Conservation (phyloP, 1,284 basidiomycete species). For the Ganoderma resinaceum region DNA sequence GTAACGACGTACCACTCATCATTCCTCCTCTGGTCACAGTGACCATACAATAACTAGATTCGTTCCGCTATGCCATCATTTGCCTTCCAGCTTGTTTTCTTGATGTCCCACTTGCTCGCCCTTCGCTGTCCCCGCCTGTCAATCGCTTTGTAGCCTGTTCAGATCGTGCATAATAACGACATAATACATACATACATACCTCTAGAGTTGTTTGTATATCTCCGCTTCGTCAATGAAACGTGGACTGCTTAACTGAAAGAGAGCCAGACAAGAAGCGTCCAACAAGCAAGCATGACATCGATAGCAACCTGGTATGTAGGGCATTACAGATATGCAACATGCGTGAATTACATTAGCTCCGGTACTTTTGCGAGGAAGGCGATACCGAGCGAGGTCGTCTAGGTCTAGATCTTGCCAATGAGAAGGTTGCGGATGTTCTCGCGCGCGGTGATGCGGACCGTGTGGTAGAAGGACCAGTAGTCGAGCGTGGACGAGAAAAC, state of each 20-base stretch:
- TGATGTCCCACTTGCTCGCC: too few species aligned
- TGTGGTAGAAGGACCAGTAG: slow-evolving; percentile 83
- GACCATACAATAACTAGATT: too few species aligned
- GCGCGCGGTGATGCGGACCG: slow-evolving; percentile 78
- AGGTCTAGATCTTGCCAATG: slow-evolving; percentile 80
- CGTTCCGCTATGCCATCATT: too few species aligned
- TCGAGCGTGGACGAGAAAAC: slow-evolving; percentile 90
- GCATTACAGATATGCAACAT: neutral
- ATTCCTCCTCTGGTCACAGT: too few species aligned
- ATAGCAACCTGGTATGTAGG: slow-evolving; percentile 1
- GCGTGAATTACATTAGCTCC: neutral
- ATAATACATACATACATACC: too few species aligned
- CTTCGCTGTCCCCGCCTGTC: too few species aligned
- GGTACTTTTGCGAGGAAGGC: slow-evolving; percentile 1
- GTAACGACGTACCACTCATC: too few species aligned
- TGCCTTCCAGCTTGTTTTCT: too few species aligned
- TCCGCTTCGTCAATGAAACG: too few species aligned
- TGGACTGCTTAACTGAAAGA: neutral
- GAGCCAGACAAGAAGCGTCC: slow-evolving; percentile 14
- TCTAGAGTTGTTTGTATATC: too few species aligned
- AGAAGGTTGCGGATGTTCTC: slow-evolving; percentile 87
- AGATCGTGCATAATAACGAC: too few species aligned
- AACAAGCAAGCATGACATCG: neutral
- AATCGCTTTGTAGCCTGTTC: too few species aligned
- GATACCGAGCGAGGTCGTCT: neutral